Base-by-base conservation (phyloP, 2,329 filamentous ascomycete species). In the Chaetothyriales sp. region DNA sequence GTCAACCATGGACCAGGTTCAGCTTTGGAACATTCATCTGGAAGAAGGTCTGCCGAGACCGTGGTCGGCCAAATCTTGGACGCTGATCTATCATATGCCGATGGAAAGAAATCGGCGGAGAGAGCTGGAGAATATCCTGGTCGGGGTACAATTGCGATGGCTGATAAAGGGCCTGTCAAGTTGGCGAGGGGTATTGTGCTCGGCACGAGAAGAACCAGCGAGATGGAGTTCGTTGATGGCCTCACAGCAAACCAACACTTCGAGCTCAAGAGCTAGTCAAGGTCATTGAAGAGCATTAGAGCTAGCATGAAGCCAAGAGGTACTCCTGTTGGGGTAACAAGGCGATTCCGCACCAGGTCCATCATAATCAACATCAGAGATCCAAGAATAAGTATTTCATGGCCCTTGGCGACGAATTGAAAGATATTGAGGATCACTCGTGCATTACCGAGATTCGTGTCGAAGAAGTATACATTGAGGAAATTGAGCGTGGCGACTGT, bases 401-500 rank as follows among this genome's bases (percentile, higher is more conserved):
- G 48, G 28, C 43, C 13, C 15, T 25, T 50, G n/a, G 48, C 48
- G 28, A 50, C 48, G 33, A 50, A 50, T 25, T 50, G 48, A 25
- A 50, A 50, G n/a, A 40, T 40, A 20, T 22, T 25, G 4, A 50
- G 8, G 15, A 19, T 44, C 29, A 25, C 37, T 18, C 10, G 19
- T 19, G 22, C 44, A 40, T 50, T 22, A 10, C n/a, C 10, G 22
- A 19, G 18, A 18, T 50, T 29, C 7, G 28, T 18, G 28, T 44
- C 48, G 28, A 43, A 19, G 8, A 43, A 44, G 33, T 19, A 50
- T 18, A 44, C 18, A 8, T 50, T 44, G 18, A 50, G n/a, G 4
- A 43, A 44, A 19, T 50, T 44, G n/a, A 50, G 40, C 6, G 28
- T 18, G 18, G 40, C n/a, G 2, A 50, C 18, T 5, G 18, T 40